Evolutionary conservation across 306 rosid genomes (phyloP), one percentile per base, ranked within the genome.

Genomic region (Quercus robur): DNA sequence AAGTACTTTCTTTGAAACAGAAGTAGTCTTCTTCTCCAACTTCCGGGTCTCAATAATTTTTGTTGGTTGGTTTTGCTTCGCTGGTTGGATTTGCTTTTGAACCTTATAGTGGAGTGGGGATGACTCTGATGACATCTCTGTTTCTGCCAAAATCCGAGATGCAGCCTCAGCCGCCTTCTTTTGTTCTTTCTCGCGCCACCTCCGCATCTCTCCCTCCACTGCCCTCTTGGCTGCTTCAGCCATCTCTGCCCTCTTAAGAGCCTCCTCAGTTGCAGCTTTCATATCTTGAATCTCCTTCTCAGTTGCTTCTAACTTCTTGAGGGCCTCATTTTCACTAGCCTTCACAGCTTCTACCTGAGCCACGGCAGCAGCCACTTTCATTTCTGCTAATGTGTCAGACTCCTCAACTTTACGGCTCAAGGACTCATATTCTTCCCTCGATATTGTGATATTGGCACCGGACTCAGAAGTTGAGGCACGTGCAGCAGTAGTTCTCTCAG

Each of bases 261-360:
- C 92, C 69, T 87, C 99, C 71, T 84, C 88, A 2, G 97, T 89
- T 4, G 92, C 91, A 20, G 87, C 74, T 79, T 91, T 91, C 89
- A 89, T 89, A 70, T 90, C 92, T 64, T 91, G 92, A 2, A 91
- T 91, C 81, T 96, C 99, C 87, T 93, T 96, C 85, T 68, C 88
- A 80, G 83, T 82, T 73, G 90, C 83, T 79, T 93, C 98, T 68
- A 96, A 75, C 83, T 73, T 88, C 76, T 91, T 81, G 77, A 90
- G 61, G 23, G 89, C 85, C 85, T 96, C 99, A 58, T 90, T 90
- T 88, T 96, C 98, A 69, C 99, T 88, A 74, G 99, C 97, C 86
- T 85, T 96, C 90, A 96, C 99, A n/a, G 99, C 99, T 82, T 91
- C 98, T 73, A 86, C 99, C 86, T 93, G 98, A 72, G 99, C 99